A percentile compares a stretch with the other conserved stretches of the same genome.
These are phyloP conservation scores for Mollisia scopiformis DNA, from an alignment of 2,329 filamentous ascomycete genomes.

Conservation along the genomic window DNA sequence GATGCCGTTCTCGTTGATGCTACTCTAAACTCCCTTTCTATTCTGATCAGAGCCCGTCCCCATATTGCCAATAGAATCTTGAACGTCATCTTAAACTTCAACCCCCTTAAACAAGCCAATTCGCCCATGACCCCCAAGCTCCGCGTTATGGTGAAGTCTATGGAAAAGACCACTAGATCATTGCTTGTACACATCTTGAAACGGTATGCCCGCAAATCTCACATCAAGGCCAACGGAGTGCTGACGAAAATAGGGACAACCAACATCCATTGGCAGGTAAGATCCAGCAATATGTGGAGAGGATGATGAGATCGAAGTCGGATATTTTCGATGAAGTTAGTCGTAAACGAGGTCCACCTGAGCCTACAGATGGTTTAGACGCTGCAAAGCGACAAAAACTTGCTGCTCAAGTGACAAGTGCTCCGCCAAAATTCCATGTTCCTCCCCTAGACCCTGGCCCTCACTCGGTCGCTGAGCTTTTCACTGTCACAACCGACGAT, in stretches of 20 bases:
- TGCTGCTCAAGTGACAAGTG: constrained; percentile 48
- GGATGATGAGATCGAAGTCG: constrained; percentile 74
- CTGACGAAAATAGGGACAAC: constrained; percentile 65
- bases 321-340: constrained; percentile 80
- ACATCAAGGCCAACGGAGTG: constrained; percentile 11
- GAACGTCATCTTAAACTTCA: constrained; percentile 85
- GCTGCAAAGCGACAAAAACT: constrained; percentile 80
- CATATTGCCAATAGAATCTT: constrained; percentile 84
- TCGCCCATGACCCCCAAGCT: constrained; percentile 76
- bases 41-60: constrained; percentile 80
- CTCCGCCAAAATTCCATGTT: constrained; percentile 40
- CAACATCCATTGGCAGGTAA: constrained; percentile 74
- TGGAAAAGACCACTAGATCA: constrained; percentile 90
- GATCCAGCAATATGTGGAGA: constrained; percentile 87
- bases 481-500: constrained; percentile 78
- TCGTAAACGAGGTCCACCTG: constrained; percentile 75
- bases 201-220: constrained; percentile 55
- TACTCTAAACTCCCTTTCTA: constrained; percentile 84
- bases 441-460: constrained; percentile 75
- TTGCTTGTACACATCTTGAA: constrained; percentile 83
- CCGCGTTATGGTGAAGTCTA: constrained; percentile 85
- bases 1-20: constrained; percentile 89
- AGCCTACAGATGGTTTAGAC: constrained; percentile 74
- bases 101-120: constrained; percentile 80
- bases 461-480: constrained; percentile 81